These are phyloP conservation scores for Ichthyophthirius multifiliis DNA, from an alignment of 169 alveolate species.

Conservation along the genomic window DNA sequence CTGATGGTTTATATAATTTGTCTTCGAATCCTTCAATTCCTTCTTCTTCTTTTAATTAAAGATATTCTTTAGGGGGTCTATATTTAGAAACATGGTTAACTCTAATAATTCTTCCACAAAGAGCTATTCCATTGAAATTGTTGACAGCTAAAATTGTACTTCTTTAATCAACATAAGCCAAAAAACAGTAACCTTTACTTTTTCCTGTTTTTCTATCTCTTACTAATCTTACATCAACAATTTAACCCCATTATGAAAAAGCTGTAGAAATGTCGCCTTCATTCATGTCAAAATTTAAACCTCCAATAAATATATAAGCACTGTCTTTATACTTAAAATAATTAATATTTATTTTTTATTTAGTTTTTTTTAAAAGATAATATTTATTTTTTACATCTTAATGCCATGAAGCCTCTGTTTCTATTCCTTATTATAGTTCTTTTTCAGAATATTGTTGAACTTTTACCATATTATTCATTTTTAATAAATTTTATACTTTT, in stretches of 20 bases:
- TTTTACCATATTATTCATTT: constrained; percentile 1
- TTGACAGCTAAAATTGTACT: constrained; percentile 99
- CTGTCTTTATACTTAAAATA: constrained; percentile 73
- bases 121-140: constrained; percentile 93
- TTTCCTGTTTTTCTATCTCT: constrained; percentile 95
- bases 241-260: constrained; percentile 91
- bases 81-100: constrained; percentile 96
- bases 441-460: not conserved
- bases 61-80: constrained; percentile 77
- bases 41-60: constrained; percentile 52
- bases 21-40: constrained; percentile 28
- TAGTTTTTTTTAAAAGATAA: not conserved
- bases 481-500: no score
- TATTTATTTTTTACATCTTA: not conserved
- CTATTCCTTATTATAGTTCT: not conserved
- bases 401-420: constrained; percentile 4
- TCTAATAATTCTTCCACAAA: constrained; percentile 86
- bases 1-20: constrained; percentile 76
- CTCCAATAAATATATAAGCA: constrained; percentile 84
- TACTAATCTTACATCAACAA: constrained; percentile 93
- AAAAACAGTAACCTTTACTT: constrained; percentile 95
- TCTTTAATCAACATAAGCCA: constrained; percentile 97
- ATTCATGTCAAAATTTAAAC: constrained; percentile 92
- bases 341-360: not conserved
- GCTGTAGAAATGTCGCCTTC: constrained; percentile 98